Conservation (phyloP, 176 grass and related monocot genomes). For the Triticum timopheevii region DNA sequence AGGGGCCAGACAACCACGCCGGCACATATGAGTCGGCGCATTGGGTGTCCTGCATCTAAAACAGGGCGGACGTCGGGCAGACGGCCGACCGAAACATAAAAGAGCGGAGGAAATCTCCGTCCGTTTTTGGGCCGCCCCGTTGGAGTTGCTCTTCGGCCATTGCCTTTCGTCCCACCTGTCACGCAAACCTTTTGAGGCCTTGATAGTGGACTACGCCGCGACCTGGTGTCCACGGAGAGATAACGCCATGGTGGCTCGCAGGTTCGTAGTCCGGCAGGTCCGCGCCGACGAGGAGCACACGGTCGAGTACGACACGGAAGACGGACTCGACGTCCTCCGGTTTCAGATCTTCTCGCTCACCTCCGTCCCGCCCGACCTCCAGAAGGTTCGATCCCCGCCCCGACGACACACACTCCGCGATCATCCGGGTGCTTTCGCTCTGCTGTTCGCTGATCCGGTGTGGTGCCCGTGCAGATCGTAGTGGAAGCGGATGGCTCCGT, state of each 20-base stretch:
- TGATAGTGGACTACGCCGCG: not conserved
- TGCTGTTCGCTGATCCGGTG: not conserved
- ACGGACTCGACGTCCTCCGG: constrained; percentile 58
- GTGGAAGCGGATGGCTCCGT: constrained; percentile 55
- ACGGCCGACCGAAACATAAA: no score
- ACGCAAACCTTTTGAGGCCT: not conserved
- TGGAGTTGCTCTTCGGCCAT: no score
- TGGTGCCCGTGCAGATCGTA: constrained; percentile 48
- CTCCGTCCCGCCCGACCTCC: constrained; percentile 77
- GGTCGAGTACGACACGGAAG: constrained; percentile 73
- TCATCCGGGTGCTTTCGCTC: not conserved
- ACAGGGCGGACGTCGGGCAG: no score
- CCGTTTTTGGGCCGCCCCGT: no score
- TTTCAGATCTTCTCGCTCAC: constrained; percentile 90
- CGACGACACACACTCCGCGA: not conserved
- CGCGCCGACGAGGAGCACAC: constrained; percentile 32
- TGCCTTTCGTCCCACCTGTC: not conserved
- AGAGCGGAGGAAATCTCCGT: no score
- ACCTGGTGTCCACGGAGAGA: not conserved
- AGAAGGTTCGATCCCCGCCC: constrained; percentile 51
- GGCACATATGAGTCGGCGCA: no score
- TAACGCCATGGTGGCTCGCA: constrained; percentile 62
- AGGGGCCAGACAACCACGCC: no score
- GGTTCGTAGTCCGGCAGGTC: constrained; percentile 55
- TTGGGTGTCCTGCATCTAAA: no score